Conservation (phyloP, 345 rosid genomes). For the Rhodomyrtus tomentosa region DNA sequence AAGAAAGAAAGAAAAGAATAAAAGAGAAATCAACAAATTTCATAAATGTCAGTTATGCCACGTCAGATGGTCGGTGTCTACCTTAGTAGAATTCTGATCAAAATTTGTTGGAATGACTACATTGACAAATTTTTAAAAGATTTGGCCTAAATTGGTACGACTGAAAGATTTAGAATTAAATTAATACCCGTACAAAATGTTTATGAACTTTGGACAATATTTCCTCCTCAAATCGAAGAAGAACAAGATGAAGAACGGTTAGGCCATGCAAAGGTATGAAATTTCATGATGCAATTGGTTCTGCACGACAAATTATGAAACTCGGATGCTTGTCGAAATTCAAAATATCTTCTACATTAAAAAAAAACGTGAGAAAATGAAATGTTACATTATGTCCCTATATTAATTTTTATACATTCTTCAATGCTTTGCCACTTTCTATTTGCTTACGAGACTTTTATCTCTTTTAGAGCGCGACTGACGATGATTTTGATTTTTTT, state of each 20-base stretch:
- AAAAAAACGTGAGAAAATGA: not conserved
- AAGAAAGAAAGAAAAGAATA: too few relatives aligned
- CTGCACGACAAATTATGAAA: not conserved
- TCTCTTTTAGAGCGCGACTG: not conserved
- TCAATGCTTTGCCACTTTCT: not conserved
- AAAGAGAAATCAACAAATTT: too few relatives aligned
- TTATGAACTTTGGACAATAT: not conserved
- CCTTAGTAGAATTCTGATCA: not conserved
- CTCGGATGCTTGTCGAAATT: not conserved
- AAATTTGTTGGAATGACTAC: accelerated
- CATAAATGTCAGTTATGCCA: too few relatives aligned
- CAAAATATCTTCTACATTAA: not conserved
- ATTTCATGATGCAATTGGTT: not conserved
- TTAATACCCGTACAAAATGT: not conserved
- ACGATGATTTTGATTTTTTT: too few relatives aligned
- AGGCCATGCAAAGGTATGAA: not conserved
- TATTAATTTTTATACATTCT: not conserved
- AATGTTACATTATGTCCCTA: not conserved
- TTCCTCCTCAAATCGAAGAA: not conserved
- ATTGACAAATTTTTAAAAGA: not conserved
- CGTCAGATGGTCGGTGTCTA: accelerated
- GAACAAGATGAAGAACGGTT: not conserved
- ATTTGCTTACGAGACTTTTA: not conserved
- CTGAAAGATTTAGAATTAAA: not conserved
- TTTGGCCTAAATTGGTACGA: too few relatives aligned